A percentile compares a stretch with the other conserved stretches of the same genome.
Evolutionary conservation across 306 rosid species (phyloP).

Genomic region (Luffa acutangula): DNA sequence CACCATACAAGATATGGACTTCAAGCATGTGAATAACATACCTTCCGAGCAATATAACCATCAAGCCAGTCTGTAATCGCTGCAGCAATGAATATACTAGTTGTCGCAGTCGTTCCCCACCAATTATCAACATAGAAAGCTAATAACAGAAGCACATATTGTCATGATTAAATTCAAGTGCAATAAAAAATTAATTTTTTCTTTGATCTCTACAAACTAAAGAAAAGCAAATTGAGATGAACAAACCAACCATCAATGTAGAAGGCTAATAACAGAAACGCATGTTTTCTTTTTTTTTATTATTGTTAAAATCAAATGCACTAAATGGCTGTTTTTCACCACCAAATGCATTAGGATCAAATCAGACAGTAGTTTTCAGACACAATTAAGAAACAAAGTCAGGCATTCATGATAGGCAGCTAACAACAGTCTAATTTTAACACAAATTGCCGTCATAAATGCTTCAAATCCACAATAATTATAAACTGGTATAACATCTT

Average conservation of each 20-base stretch:
- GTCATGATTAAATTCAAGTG: neutral
- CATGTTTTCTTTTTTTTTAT: neutral
- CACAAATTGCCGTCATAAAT: neutral
- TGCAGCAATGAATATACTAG: slow-evolving; percentile 69
- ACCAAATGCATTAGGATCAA: neutral
- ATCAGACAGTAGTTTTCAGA: neutral
- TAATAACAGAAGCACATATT: slow-evolving; percentile 11
- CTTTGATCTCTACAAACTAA: neutral
- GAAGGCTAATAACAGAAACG: slow-evolving; percentile 36
- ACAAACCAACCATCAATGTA: slow-evolving; percentile 50
- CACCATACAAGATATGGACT: neutral
- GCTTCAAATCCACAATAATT: neutral
- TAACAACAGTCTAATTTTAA: neutral
- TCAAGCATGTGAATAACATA: slow-evolving; percentile 9
- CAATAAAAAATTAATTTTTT: neutral
- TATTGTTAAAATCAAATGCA: neutral
- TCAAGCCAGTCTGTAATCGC: slow-evolving; percentile 97
- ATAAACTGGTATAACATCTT: neutral
- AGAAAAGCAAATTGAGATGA: neutral
- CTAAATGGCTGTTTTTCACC: neutral
- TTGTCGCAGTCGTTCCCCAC: slow-evolving; percentile 76
- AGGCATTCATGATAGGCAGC: neutral
- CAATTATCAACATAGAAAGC: slow-evolving; percentile 78
- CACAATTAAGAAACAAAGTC: neutral
- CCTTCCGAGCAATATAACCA: slow-evolving; percentile 97